Percentiles rank a stretch among this genome's conserved stretches.
phyloP scores from a whole-genome alignment of 441 rosid species.

The Sinapis alba region DNA sequence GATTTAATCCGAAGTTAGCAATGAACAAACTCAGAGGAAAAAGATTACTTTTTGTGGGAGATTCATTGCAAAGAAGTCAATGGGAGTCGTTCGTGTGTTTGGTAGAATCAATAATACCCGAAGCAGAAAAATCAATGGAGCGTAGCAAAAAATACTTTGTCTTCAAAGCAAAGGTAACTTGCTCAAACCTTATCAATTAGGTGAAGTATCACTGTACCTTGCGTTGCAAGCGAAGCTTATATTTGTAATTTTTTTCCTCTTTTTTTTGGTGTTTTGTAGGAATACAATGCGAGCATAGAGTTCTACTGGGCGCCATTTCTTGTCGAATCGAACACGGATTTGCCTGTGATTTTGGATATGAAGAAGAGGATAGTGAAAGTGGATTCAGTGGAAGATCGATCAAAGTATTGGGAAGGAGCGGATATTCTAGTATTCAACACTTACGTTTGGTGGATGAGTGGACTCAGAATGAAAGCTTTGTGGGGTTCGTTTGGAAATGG shows the following conservation, averaged over 20 bases:
- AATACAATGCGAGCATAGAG: conserved; percentile 73
- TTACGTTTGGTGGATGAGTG: conserved; percentile 98
- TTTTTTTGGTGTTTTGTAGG: conserved; percentile 36
- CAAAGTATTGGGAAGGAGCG: conserved; percentile 73
- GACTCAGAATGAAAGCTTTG: conserved; percentile 57
- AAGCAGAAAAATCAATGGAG: conserved; percentile 66
- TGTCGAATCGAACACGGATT: conserved; percentile 73
- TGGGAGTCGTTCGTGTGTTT: conserved; percentile 92
- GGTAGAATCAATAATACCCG: conserved; percentile 77
- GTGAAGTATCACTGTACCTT: conserved; percentile 24
- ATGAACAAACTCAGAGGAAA: conserved; percentile 74
- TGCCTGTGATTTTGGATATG: conserved; percentile 54
- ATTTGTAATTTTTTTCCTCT: neutral
- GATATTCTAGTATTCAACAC: conserved; percentile 83
- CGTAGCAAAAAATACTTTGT: conserved; percentile 50
- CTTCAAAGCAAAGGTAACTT: conserved; percentile 75
- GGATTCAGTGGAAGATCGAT: conserved; percentile 69
- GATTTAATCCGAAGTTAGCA: conserved; percentile 76
- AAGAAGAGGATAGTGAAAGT: conserved; percentile 76
- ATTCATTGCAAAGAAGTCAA: conserved; percentile 84
- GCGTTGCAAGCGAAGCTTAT: conserved; percentile 1
- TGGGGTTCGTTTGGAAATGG: conserved; percentile 95
- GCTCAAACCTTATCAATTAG: neutral
- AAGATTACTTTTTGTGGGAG: conserved; percentile 80
- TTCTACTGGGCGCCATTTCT: conserved; percentile 94